These are phyloP conservation scores for Mycena sanguinolenta DNA, from an alignment of 768 basidiomycete genomes.

Conservation along the genomic window DNA sequence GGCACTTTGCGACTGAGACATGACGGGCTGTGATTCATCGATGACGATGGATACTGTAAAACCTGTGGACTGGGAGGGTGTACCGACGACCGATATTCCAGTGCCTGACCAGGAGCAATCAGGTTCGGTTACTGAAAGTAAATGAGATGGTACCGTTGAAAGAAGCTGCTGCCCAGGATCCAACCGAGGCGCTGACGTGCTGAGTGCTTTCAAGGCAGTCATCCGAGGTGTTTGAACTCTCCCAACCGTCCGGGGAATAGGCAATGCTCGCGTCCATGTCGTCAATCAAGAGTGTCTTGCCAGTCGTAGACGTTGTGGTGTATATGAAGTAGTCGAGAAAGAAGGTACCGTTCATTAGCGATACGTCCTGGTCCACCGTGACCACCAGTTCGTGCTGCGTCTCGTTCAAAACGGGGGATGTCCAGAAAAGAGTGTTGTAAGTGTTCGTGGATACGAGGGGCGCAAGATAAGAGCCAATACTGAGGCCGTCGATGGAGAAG, in stretches of 20 bases:
- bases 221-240: background rate
- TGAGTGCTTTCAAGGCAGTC: background rate
- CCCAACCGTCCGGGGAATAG: background rate
- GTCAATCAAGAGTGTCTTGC: conserved; percentile 9
- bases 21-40: background rate
- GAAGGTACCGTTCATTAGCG: background rate
- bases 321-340: conserved; percentile 20
- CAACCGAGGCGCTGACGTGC: background rate
- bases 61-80: background rate
- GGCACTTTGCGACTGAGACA: background rate
- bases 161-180: background rate
- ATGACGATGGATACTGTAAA: background rate
- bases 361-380: background rate
- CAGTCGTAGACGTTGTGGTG: conserved; percentile 1
- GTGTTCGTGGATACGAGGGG: background rate
- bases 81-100: background rate
- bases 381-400: too few relatives aligned
- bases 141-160: conserved; percentile 8
- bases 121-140: background rate
- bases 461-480: background rate
- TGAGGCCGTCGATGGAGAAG: background rate
- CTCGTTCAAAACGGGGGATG: background rate
- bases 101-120: background rate
- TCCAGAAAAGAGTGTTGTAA: conserved; percentile 11
- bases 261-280: background rate